Evolutionary conservation across 768 basidiomycete genomes (phyloP).

Genomic region (Cytidiella melzeri): DNA sequence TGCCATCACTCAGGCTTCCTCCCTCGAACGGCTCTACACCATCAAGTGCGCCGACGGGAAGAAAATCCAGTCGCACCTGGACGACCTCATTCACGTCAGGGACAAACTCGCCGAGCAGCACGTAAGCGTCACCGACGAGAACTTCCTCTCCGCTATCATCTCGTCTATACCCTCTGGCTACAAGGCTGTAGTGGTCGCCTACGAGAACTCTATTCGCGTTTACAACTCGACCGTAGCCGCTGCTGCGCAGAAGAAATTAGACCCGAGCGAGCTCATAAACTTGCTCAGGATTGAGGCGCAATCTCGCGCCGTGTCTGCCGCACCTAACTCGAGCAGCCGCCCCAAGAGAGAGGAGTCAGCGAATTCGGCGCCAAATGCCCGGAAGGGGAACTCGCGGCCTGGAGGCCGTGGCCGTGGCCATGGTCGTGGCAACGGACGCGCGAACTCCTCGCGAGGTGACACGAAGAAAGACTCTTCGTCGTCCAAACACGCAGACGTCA

Average conservation of each 20-base stretch:
- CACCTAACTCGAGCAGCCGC: neutral
- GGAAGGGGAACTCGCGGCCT: no score
- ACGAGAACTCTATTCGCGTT: constrained; percentile 1
- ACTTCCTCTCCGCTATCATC: constrained; percentile 1
- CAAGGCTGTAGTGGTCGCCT: neutral
- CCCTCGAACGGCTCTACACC: neutral
- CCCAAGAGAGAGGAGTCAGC: neutral
- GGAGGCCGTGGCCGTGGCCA: neutral
- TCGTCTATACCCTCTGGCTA: neutral
- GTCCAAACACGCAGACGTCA: neutral
- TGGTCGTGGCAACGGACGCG: neutral
- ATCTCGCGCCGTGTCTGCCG: neutral
- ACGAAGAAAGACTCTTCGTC: neutral
- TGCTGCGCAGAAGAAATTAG: neutral
- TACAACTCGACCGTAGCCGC: neutral
- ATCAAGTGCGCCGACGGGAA: neutral
- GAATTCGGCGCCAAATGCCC: neutral
- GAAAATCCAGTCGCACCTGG: constrained; percentile 2
- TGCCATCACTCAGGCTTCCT: neutral
- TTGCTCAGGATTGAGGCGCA: neutral
- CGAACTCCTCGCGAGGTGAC: no score
- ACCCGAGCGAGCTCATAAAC: neutral
- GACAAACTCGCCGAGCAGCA: neutral
- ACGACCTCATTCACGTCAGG: neutral
- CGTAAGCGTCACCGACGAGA: neutral